Base-by-base conservation (phyloP, 2,329 filamentous ascomycete species). In the Metarhizium guizhouense region DNA sequence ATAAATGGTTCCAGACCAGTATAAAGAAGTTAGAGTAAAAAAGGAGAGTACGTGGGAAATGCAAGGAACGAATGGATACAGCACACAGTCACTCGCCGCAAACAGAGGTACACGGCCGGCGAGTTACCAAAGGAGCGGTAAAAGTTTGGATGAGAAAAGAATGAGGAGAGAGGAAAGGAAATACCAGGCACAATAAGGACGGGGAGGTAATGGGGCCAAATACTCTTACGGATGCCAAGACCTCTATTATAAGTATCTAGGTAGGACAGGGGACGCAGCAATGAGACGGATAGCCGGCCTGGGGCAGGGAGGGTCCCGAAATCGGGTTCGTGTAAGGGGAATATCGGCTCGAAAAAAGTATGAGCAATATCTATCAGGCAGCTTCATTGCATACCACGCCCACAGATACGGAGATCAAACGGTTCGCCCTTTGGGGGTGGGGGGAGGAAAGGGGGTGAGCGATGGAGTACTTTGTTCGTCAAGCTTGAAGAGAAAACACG, bases 111-210 rank as follows among this genome's bases (percentile, higher is more conserved):
- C 70, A 70, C 66, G 72, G 53, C 53, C 38, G 51, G 54, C 38
- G 50, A 48, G 49, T 47, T 32, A 56, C 25, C 34, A 56, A 53
- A 54, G 53, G 53, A 58, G 50, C 52, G 54, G 47, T 42, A 8
- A 47, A n/a, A 53, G 16, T 43, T 54, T 53, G 10, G 75, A 77
- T 78, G 74, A 74, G 73, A 74, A 74, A 76, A 66, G 18, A 25
- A 51, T 48, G 30, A 53, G 10, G 14, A 47, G 32, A 51, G 6
- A n/a, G 71, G 68, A 76, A n/a, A 71, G 68, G 76, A 71, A 78
- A 73, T 74, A 76, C 72, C 74, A 76, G 72, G 72, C 67, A 69
- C 68, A 64, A 66, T 11, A 13, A 65, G 61, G 67, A 69, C 70
- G 68, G 68, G 66, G 63, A 62, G 63, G 64, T 62, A 57, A 57